Percentiles rank a stretch among this genome's conserved stretches.
phyloP scores from a whole-genome alignment of 2,329 filamentous ascomycete species.

The Phoma sp. region DNA sequence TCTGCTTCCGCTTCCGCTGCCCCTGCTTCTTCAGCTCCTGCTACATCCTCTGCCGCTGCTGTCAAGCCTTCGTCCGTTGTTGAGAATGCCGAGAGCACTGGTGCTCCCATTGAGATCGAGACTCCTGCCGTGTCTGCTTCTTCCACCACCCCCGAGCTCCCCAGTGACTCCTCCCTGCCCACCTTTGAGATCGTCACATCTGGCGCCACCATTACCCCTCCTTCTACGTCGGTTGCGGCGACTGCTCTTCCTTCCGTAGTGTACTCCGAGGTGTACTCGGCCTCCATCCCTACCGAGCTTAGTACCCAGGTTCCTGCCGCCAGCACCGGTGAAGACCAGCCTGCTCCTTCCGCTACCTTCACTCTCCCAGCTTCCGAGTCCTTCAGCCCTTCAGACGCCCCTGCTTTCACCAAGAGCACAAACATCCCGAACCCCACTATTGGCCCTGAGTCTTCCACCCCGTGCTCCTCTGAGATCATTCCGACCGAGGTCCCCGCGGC shows the following conservation, averaged over 20 bases:
- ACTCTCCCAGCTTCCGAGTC: conserved; percentile 23
- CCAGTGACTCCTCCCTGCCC: conserved; percentile 23
- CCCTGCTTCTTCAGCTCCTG: conserved; percentile 14
- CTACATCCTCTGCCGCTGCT: conserved; percentile 16
- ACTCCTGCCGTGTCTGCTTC: conserved; percentile 2
- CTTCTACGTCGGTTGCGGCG: conserved; percentile 14
- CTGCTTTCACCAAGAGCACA: conserved; percentile 26
- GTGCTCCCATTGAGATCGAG: conserved; percentile 5
- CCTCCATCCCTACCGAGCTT: conserved; percentile 9
- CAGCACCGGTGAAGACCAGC: conserved; percentile 19
- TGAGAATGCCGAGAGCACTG: conserved; percentile 10
- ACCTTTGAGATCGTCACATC: conserved; percentile 28
- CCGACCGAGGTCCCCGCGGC: conserved; percentile 13
- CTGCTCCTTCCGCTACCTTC: conserved; percentile 23
- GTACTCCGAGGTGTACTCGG: background rate
- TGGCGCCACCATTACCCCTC: conserved; percentile 27
- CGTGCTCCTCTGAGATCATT: conserved; percentile 15
- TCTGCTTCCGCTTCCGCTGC: conserved; percentile 4
- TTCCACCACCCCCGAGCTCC: conserved; percentile 7
- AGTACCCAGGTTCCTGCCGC: conserved; percentile 9
- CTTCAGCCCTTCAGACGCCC: conserved; percentile 24
- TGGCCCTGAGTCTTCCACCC: conserved; percentile 22
- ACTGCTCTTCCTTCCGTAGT: conserved; percentile 1
- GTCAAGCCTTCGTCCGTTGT: conserved; percentile 3
- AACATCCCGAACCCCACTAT: conserved; percentile 19